Base-by-base conservation (phyloP, 1,139 yeast species). In the Candida sp. region DNA sequence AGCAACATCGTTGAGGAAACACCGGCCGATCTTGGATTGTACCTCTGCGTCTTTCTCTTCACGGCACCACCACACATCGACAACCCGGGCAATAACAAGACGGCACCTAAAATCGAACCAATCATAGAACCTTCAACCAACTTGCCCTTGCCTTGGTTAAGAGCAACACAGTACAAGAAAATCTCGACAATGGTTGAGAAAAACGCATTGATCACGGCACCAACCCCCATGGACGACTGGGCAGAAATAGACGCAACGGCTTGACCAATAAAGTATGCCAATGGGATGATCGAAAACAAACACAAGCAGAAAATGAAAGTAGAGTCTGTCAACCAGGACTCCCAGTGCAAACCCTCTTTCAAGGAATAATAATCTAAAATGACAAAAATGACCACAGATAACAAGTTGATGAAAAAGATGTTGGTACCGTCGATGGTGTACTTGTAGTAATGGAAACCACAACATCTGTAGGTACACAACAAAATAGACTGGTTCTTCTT, bases 221-320 rank as follows among this genome's bases (percentile, higher is more conserved):
- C 99, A 58, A 94, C 86, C n/a, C 98, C 98, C 98, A 94, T 94
- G 0, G 98, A 93, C 0, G 98, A 91, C 71, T 96, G 99, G 0
- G 99, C 98, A 3, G 97, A 90, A 56, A 94, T 94, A 2, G 98
- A 93, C 0, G 99, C 99, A 27, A 94, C 99, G 2, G 98, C 99
- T 68, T 94, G 98, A 3, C 99, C 99, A 62, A 94, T 93, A 67
- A 93, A 94, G 66, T 94, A 94, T 0, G 99, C 99, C 58, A 94
- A 77, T 3, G 99, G 99, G 46, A 94, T 83, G 54, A 94, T 90
- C 1, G 98, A 89, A 49, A 89, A 78, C 54, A 94, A 75, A 68
- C 97, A 89, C 28, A 92, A 74, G 49, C 83, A 76, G 63, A 94
- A 96, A 44, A 92, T 78, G 68, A 81, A 68, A 46, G 85, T 71